These are phyloP conservation scores for Elongisporangium prolatum DNA, from an alignment of 352 stramenopile genomes.

Conservation along the genomic window DNA sequence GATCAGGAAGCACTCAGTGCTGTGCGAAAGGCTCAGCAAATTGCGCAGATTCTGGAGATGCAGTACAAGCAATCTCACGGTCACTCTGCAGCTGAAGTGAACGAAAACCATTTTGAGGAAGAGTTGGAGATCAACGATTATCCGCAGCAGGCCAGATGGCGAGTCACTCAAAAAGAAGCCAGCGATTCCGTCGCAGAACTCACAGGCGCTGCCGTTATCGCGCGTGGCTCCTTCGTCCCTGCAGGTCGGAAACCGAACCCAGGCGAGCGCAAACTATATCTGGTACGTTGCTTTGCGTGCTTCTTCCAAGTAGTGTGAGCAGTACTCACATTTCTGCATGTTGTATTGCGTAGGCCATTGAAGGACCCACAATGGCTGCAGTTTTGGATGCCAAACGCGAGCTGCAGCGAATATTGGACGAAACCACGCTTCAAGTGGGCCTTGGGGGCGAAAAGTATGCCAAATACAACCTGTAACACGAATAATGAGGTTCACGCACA, in stretches of 20 bases:
- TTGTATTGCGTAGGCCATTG: slow-evolving; percentile 54
- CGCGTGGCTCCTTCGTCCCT: slow-evolving; percentile 85
- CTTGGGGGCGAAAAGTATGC: slow-evolving; percentile 83
- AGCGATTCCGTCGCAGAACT: slow-evolving; percentile 85
- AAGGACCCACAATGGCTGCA: slow-evolving; percentile 61
- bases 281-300: slow-evolving; percentile 63
- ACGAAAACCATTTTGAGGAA: slow-evolving; percentile 77
- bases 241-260: slow-evolving; percentile 79
- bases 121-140: slow-evolving; percentile 96
- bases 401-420: slow-evolving; percentile 84
- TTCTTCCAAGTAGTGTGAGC: not conserved
- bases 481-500: not conserved
- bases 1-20: slow-evolving; percentile 66
- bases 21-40: slow-evolving; percentile 80
- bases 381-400: slow-evolving; percentile 77
- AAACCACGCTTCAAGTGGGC: slow-evolving; percentile 86
- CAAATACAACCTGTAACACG: slow-evolving; percentile 85
- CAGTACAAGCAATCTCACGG: slow-evolving; percentile 65
- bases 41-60: slow-evolving; percentile 77
- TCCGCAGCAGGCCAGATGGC: slow-evolving; percentile 87
- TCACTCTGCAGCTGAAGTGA: slow-evolving; percentile 14
- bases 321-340: not conserved
- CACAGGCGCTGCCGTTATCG: slow-evolving; percentile 85
- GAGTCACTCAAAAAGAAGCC: slow-evolving; percentile 84
- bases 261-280: slow-evolving; percentile 85